Evolutionary conservation across 148 eudicot genomes (phyloP).

Genomic region (Spergularia marina): DNA sequence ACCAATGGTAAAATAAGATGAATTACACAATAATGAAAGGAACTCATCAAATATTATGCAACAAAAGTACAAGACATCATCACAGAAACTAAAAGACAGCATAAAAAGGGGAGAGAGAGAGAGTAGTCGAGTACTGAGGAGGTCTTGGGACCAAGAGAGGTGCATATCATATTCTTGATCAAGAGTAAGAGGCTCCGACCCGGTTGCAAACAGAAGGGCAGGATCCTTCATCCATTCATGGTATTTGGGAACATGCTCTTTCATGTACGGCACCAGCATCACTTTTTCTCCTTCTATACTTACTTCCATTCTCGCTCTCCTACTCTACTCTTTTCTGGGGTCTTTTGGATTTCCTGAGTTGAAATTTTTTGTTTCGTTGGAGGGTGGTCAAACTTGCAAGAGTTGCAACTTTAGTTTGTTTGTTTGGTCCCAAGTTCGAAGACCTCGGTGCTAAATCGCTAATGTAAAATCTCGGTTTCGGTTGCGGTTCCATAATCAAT

Average conservation of each 20-base stretch:
- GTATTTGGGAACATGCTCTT: slow-evolving; percentile 73
- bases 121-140: slow-evolving; percentile 41
- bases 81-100: not conserved
- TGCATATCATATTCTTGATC: slow-evolving; percentile 83
- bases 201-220: slow-evolving; percentile 69
- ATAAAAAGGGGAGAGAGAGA: not conserved
- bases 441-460: too few species aligned
- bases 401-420: too few species aligned
- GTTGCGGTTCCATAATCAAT: too few species aligned
- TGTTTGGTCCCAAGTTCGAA: too few species aligned
- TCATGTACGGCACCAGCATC: slow-evolving; percentile 83
- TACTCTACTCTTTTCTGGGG: not conserved
- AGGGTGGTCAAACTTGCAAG: too few species aligned
- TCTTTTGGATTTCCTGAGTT: not conserved
- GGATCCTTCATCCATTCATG: slow-evolving; percentile 92
- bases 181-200: slow-evolving; percentile 84
- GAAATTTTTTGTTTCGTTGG: too few species aligned
- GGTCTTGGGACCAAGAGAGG: slow-evolving; percentile 89
- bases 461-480: too few species aligned
- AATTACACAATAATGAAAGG: not conserved
- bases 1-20: not conserved
- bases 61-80: not conserved
- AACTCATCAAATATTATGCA: not conserved
- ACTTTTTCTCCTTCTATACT: slow-evolving; percentile 69
- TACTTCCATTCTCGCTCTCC: slow-evolving; percentile 26